phyloP scores from a whole-genome alignment of 2,329 filamentous ascomycete genomes.

The Colletotrichum graminicola region DNA sequence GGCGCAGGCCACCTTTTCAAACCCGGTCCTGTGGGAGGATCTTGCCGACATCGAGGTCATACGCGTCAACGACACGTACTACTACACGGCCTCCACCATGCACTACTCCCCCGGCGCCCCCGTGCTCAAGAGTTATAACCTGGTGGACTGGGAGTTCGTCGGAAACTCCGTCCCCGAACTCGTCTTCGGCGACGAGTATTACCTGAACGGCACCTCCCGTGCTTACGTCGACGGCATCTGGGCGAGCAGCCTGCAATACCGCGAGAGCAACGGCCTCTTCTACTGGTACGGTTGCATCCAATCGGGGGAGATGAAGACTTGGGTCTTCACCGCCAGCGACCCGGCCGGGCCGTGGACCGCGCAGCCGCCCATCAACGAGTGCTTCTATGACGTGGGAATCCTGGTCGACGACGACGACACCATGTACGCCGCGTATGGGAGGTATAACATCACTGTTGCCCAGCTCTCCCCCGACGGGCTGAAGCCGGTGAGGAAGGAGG shows the following conservation, averaged over 20 bases:
- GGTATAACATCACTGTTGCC: conserved; percentile 38
- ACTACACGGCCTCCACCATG: conserved; percentile 64
- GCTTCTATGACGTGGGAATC: conserved; percentile 35
- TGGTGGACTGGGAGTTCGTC: conserved; percentile 59
- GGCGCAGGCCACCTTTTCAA: conserved; percentile 51
- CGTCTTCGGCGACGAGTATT: conserved; percentile 59
- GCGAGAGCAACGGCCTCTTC: conserved; percentile 40
- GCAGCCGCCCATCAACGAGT: conserved; percentile 40
- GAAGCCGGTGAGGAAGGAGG: conserved; percentile 20
- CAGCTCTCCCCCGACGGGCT: conserved; percentile 36
- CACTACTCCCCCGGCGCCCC: conserved; percentile 64
- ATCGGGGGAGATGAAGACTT: conserved; percentile 35
- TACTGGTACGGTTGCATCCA: conserved; percentile 44
- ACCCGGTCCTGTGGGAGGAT: conserved; percentile 64
- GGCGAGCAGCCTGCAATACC: conserved; percentile 59
- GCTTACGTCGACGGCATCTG: conserved; percentile 67
- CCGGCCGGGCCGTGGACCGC: conserved; percentile 34
- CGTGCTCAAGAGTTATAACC: conserved; percentile 61
- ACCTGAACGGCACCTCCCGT: conserved; percentile 54
- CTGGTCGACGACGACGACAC: conserved; percentile 56
- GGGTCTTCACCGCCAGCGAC: conserved; percentile 40
- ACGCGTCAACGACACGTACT: conserved; percentile 52
- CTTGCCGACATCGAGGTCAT: conserved; percentile 64
- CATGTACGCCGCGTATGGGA: conserved; percentile 59
- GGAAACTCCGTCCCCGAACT: conserved; percentile 53